Evolutionary conservation across 1,139 yeast genomes (phyloP).

Genomic region (Yamadazyma spencermartinsiae): DNA sequence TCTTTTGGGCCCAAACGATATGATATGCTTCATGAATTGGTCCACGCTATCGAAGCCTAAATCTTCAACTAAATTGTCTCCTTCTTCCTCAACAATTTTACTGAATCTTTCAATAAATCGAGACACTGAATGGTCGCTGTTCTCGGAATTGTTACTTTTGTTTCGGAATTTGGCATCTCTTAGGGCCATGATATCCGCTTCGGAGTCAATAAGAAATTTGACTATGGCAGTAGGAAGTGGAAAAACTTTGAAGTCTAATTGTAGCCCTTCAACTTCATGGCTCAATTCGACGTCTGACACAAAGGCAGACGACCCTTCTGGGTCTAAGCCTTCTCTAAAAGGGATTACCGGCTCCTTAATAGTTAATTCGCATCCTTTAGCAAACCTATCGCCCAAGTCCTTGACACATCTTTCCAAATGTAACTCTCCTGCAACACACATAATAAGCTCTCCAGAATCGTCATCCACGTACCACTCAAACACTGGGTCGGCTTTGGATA

Average conservation of each 20-base stretch:
- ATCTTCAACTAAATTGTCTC: slow-evolving; percentile 10
- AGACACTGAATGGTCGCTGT: slow-evolving; percentile 12
- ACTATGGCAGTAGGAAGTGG: slow-evolving; percentile 59
- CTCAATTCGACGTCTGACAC: slow-evolving; percentile 27
- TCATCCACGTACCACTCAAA: slow-evolving; percentile 84
- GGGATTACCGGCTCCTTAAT: slow-evolving; percentile 95
- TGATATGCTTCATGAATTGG: slow-evolving; percentile 45
- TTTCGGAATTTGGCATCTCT: slow-evolving; percentile 17
- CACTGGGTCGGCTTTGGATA: slow-evolving; percentile 91
- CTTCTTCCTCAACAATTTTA: slow-evolving; percentile 25
- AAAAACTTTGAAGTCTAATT: slow-evolving; percentile 48
- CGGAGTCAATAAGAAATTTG: slow-evolving; percentile 51
- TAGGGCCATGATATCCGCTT: slow-evolving; percentile 29
- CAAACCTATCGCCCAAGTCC: slow-evolving; percentile 87
- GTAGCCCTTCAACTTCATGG: slow-evolving; percentile 42
- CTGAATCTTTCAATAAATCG: slow-evolving; percentile 32
- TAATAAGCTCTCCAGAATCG: slow-evolving; percentile 81
- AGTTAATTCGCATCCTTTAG: slow-evolving; percentile 77
- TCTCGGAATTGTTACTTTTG: slow-evolving; percentile 7
- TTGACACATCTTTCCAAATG: slow-evolving; percentile 90
- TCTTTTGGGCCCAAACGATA: slow-evolving; percentile 77
- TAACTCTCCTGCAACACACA: slow-evolving; percentile 94
- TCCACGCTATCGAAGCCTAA: slow-evolving; percentile 20
- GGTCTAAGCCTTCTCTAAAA: slow-evolving; percentile 76
- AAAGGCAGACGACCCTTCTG: slow-evolving; percentile 19